Base-by-base conservation (phyloP, 768 basidiomycete genomes). In the Mycena latifolia region DNA sequence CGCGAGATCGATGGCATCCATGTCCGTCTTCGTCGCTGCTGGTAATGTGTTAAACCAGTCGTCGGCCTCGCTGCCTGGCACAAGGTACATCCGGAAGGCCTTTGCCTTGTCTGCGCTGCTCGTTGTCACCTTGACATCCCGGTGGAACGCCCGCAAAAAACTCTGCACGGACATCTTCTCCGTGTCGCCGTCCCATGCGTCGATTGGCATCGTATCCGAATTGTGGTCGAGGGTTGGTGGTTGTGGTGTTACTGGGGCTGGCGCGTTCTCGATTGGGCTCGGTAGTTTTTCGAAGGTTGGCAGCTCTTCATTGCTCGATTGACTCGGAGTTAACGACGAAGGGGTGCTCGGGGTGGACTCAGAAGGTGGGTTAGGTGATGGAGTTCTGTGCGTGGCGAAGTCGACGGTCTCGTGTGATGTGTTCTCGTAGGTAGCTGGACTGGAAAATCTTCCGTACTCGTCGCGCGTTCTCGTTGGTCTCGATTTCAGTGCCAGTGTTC, bases 101-200 rank as follows among this genome's bases (percentile, higher is more conserved):
- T 48, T 48, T 15, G 43, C 55, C 29, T 57, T 57, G 11, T 31
- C 55, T 8, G 27, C 55, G 17, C 53, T 55, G 53, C 35, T 55
- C 17, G 33, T 37, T 14, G 37, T 24, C 17, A 39, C 37, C n/a
- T 39, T 37, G n/a, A 55, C 35, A 12, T 55, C 53, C 1, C 53
- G 53, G 25, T 55, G 53, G 53, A 55, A 55, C 7, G 50, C 52
- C 52, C 52, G 35, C 52, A 54, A 27, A 39, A 54, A 54, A 25
- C 27, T 29, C 17, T 55, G 54, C 54, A 25, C 54, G 4, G 54
- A 43, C 54, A 55, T 25, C 27, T 55, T 55, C 17, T 55, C 54
- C 17, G 54, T 55, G 39, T 55, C 39, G 5, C 54, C 54, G 39
- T 55, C 54, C 54, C 54, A 55, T 5, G 39, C 39, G 14, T 55